These are phyloP conservation scores for Alloteropsis angusta DNA, from an alignment of 202 grass and related monocot species.

Conservation along the genomic window DNA sequence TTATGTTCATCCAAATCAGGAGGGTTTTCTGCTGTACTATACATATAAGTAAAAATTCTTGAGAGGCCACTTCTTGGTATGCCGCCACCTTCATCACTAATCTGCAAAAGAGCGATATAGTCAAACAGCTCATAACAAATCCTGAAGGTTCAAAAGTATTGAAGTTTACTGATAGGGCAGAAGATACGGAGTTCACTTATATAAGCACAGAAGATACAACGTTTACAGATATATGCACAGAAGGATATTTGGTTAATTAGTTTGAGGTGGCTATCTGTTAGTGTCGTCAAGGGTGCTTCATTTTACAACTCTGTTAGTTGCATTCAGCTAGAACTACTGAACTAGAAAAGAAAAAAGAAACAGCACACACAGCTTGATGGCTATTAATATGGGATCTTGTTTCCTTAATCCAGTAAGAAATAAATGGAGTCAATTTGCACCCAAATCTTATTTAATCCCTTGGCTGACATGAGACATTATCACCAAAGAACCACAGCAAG, in stretches of 20 bases:
- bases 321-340: not conserved
- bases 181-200: not conserved
- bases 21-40: conserved; percentile 86
- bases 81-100: conserved; percentile 96
- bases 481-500: not conserved
- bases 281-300: not conserved
- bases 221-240: not conserved
- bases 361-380: not conserved
- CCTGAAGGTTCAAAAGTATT: not conserved
- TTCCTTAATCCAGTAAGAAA: not conserved
- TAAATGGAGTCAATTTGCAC: not conserved
- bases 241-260: not conserved
- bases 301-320: not conserved
- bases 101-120: conserved; percentile 36
- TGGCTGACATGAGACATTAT: not conserved
- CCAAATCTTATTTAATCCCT: not conserved
- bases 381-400: not conserved
- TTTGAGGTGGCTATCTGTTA: not conserved
- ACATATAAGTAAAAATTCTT: conserved; percentile 91
- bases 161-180: not conserved
- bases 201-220: not conserved
- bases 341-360: not conserved
- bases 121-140: not conserved
- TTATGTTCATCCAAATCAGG: conserved; percentile 58
- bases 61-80: conserved; percentile 93